Evolutionary conservation across 805 yeast genomes (phyloP), one percentile per base, ranked within the genome.

Genomic region (Kuraishia hungarica): DNA sequence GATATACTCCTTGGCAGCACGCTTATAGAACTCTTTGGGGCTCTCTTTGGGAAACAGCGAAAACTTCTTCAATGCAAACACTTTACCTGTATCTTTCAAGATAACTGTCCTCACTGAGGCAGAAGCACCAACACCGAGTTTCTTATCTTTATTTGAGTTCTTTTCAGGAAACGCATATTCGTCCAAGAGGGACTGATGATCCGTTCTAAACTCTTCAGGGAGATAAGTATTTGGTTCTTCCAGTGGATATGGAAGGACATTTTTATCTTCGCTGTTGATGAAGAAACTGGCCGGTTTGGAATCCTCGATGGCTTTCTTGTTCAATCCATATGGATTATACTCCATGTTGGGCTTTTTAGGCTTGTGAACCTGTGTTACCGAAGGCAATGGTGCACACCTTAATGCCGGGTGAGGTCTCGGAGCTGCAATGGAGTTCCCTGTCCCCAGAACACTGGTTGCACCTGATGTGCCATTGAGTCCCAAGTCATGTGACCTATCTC

Each of bases 41-140:
- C 79, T 72, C 67, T 88, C 96, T 58, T 80, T 79, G 51, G 78
- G 72, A 58, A 88, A 79, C 56, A 86, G 69, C 8, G 79, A 74
- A 61, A 88, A 81, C 66, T 83, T 84, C 67, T 88, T 88, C 63
- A 87, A 73, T 0, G 94, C 94, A 67, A 75, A 87, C n/a, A 78
- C 64, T 56, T 78, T 78, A 28, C 72, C 67, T 47, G 67, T 64
- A 23, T 62, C 61, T 28, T 69, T 67, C 35, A 72, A 72, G 55
- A 72, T 70, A 23, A 81, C 70, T 57, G 78, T 79, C 55, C 84
- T 73, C 24, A 88, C 94, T 50, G 82, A 83, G 2, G 89, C 81
- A 7, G 89, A 81, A 1, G 93, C 93, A 54, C 96, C 96, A 53
- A 79, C 78, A 10, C 94, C 96, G 55, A 88, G 66, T 51, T 76